These are phyloP conservation scores for Senna siamea DNA, from an alignment of 306 rosid species.

Conservation along the genomic window DNA sequence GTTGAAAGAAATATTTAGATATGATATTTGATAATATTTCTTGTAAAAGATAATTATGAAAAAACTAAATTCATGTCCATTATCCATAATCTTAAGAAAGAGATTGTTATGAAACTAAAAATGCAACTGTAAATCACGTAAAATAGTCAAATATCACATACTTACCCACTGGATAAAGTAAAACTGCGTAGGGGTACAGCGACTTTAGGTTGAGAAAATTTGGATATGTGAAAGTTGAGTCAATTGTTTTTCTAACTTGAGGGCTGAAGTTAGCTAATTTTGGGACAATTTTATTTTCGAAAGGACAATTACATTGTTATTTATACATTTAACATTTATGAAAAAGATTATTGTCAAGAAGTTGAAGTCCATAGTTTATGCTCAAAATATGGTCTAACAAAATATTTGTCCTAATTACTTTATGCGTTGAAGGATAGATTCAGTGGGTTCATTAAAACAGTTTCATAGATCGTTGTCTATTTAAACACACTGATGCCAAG, in stretches of 20 bases:
- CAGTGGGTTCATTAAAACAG: neutral
- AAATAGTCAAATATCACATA: neutral
- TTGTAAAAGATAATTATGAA: too few species aligned
- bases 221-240: neutral
- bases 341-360: neutral
- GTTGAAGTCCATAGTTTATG: neutral
- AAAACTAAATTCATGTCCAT: too few species aligned
- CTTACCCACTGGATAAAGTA: conserved; percentile 1
- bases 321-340: neutral
- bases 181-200: neutral
- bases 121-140: too few species aligned
- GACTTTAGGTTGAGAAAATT: conserved; percentile 3
- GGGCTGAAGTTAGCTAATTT: neutral
- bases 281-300: neutral
- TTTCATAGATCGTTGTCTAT: neutral
- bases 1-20: too few species aligned
- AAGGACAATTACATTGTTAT: neutral
- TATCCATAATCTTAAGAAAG: too few species aligned
- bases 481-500: neutral
- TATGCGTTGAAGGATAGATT: conserved; percentile 3
- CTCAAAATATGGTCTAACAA: conserved; percentile 2
- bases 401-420: neutral
- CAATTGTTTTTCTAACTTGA: neutral
- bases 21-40: too few species aligned
- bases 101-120: too few species aligned